Conservation (phyloP, 2,329 filamentous ascomycete species). For the Fusarium pininemorale region DNA sequence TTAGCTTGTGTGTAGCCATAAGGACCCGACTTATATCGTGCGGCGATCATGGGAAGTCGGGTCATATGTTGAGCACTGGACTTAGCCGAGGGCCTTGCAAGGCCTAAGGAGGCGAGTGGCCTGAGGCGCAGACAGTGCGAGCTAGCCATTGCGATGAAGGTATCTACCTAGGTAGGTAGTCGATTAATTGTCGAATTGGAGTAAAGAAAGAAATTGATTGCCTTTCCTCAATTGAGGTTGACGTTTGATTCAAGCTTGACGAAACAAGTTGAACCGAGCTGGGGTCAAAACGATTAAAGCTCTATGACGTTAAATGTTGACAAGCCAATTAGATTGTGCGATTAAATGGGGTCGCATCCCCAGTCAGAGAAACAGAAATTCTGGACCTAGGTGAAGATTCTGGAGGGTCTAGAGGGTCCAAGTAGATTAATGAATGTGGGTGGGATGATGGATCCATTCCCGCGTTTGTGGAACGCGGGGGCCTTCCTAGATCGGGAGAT, state of each 20-base stretch:
- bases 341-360: conserved; percentile 19
- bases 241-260: neutral
- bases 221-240: neutral
- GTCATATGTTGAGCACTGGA: conserved; percentile 22
- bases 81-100: conserved; percentile 35
- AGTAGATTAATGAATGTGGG: conserved; percentile 7
- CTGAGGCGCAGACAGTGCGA: conserved; percentile 36
- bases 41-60: conserved; percentile 39
- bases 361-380: neutral
- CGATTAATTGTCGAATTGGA: neutral
- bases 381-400: neutral
- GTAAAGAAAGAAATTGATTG: neutral
- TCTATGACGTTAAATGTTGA: conserved; percentile 24
- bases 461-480: conserved; percentile 26
- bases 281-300: conserved; percentile 8
- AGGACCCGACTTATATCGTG: conserved; percentile 65
- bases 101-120: conserved; percentile 32
- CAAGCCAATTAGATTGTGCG: conserved; percentile 17
- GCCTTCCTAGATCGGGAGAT: conserved; percentile 20
- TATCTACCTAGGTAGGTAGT: neutral
- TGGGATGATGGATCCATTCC: conserved; percentile 31
- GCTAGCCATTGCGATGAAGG: conserved; percentile 32
- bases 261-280: conserved; percentile 25
- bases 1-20: conserved; percentile 89
- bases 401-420: conserved; percentile 1